Evolutionary conservation across 2,329 filamentous ascomycete species (phyloP).

Genomic region (Niveomyces coronatus): DNA sequence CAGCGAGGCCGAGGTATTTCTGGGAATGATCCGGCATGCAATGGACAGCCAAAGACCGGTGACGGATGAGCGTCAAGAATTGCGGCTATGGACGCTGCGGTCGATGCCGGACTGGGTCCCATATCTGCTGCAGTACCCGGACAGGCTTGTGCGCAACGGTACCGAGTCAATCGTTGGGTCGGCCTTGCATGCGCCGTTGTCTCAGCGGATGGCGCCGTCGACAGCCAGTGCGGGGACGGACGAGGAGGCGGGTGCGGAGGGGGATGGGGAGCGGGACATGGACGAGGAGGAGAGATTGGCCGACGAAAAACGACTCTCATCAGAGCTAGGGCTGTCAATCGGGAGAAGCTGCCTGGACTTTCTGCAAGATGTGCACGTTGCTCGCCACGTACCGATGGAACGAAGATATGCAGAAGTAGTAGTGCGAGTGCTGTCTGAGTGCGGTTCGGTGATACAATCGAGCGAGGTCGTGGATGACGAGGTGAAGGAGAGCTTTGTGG

Average conservation of each 20-base stretch:
- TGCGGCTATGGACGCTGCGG: conserved; percentile 16
- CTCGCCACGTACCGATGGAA: conserved; percentile 29
- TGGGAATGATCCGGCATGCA: conserved; percentile 31
- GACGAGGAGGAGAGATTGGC: conserved; percentile 17
- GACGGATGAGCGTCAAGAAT: conserved; percentile 13
- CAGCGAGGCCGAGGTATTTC: conserved; percentile 37
- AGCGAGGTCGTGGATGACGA: conserved; percentile 22
- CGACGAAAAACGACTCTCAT: conserved; percentile 1
- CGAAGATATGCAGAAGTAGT: conserved; percentile 32
- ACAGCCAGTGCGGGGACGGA: too few species aligned
- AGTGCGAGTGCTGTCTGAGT: conserved; percentile 31
- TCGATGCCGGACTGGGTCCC: conserved; percentile 39
- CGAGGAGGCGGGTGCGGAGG: too few species aligned
- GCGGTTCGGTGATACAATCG: conserved; percentile 29
- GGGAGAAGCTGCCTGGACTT: conserved; percentile 36
- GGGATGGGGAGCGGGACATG: too few species aligned
- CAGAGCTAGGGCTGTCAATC: conserved; percentile 26
- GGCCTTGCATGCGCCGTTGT: conserved; percentile 31
- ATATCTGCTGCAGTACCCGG: conserved; percentile 36
- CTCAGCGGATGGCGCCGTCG: too few species aligned
- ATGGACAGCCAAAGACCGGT: conserved; percentile 20
- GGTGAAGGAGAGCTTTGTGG: conserved; percentile 19
- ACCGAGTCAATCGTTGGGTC: conserved; percentile 35
- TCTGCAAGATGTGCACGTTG: conserved; percentile 36
- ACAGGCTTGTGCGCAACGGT: conserved; percentile 29